Conservation (phyloP, 441 rosid species). For the Mallotus japonicus region DNA sequence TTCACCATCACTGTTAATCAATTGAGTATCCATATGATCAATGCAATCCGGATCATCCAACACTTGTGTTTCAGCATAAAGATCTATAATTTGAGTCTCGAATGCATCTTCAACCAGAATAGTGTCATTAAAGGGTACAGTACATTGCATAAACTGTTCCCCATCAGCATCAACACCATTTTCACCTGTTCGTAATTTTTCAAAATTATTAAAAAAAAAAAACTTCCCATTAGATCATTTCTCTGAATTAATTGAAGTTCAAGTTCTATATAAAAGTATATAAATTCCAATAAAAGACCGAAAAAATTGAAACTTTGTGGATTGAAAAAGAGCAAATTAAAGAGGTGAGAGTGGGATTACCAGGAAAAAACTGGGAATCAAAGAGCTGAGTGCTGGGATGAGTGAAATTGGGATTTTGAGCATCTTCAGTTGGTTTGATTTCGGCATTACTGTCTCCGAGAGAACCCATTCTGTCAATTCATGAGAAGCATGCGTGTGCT, state of each 20-base stretch:
- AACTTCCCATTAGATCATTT: too few relatives aligned
- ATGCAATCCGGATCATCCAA: slow-evolving; percentile 35
- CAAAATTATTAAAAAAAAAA: too few relatives aligned
- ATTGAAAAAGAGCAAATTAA: slow-evolving; percentile 15
- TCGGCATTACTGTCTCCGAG: slow-evolving; percentile 24
- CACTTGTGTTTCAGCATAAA: slow-evolving; percentile 48
- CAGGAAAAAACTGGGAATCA: slow-evolving; percentile 32
- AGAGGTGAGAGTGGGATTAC: slow-evolving; percentile 30
- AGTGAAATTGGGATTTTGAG: slow-evolving; percentile 21
- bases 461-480: slow-evolving; percentile 43
- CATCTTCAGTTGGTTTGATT: slow-evolving; percentile 12
- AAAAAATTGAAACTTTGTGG: not conserved
- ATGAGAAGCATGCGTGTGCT: not conserved
- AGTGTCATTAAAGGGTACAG: slow-evolving; percentile 35
- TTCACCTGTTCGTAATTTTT: slow-evolving; percentile 26
- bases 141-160: slow-evolving; percentile 22
- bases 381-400: slow-evolving; percentile 35
- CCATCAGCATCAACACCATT: slow-evolving; percentile 23
- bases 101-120: slow-evolving; percentile 35
- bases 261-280: not conserved
- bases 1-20: slow-evolving; percentile 42
- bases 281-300: not conserved
- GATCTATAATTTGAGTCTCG: slow-evolving; percentile 57
- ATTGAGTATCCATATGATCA: slow-evolving; percentile 38
- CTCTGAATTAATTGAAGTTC: not conserved